phyloP scores from a whole-genome alignment of 805 yeast genomes.

The Allodekkera sacchari region DNA sequence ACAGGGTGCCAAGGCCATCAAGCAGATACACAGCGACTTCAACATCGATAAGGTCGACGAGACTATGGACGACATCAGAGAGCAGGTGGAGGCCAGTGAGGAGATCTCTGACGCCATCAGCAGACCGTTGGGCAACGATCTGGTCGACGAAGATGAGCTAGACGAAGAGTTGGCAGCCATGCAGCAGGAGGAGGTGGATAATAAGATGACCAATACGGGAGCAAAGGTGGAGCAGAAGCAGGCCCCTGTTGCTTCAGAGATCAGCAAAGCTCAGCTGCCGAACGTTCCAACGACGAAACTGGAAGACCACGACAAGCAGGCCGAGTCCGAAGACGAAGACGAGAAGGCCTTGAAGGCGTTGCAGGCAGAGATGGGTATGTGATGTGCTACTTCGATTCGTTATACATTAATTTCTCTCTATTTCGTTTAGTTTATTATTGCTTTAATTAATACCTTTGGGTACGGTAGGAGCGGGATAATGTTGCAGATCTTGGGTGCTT shows the following conservation, averaged over 20 bases:
- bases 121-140: conserved; percentile 79
- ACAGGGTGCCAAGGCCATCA: conserved; percentile 96
- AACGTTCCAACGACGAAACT: conserved; percentile 37
- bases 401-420: too few relatives aligned
- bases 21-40: conserved; percentile 88
- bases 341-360: conserved; percentile 72
- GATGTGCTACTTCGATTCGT: too few relatives aligned
- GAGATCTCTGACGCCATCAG: conserved; percentile 95
- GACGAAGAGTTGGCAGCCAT: conserved; percentile 87
- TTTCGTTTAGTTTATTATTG: too few relatives aligned
- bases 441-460: too few relatives aligned
- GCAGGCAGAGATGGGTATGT: conserved; percentile 84
- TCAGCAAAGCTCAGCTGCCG: conserved; percentile 30
- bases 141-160: conserved; percentile 82
- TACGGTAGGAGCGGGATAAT: too few relatives aligned
- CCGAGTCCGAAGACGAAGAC: conserved; percentile 68
- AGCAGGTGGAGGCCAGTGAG: conserved; percentile 90
- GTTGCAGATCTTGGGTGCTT: too few relatives aligned
- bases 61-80: conserved; percentile 97
- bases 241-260: neutral
- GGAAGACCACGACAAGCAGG: conserved; percentile 36
- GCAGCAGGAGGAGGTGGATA: conserved; percentile 73
- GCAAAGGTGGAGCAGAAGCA: conserved; percentile 24
- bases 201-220: conserved; percentile 38
- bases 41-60: conserved; percentile 94